Evolutionary conservation across 495 filamentous ascomycete species (phyloP).

Genomic region (Lasiosphaeria miniovina): DNA sequence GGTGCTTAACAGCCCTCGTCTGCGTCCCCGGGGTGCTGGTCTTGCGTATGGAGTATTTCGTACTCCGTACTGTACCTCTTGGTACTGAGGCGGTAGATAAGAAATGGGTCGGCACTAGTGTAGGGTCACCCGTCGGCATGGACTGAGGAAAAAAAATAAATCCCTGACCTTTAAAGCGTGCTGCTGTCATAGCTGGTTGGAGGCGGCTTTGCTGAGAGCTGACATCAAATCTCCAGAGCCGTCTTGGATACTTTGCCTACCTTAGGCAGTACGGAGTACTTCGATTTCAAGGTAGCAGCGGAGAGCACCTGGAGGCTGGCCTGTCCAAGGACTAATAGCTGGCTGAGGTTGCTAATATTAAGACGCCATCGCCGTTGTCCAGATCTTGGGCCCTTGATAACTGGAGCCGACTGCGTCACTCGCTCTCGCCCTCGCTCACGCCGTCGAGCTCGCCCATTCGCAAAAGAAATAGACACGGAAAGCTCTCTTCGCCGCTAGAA

Average conservation of each 20-base stretch:
- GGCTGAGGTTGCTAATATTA: conserved; percentile 4
- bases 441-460: conserved; percentile 9
- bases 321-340: no score
- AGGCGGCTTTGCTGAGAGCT: conserved; percentile 17
- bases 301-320: conserved; percentile 3
- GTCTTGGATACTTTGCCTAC: conserved; percentile 6
- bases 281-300: conserved; percentile 12
- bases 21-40: conserved; percentile 6
- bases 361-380: background rate
- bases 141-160: conserved; percentile 1
- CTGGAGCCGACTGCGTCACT: background rate
- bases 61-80: background rate
- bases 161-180: conserved; percentile 10
- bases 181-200: conserved; percentile 19
- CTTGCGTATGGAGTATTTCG: background rate
- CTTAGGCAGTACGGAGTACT: background rate
- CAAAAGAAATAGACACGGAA: conserved; percentile 13
- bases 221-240: conserved; percentile 19
- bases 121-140: conserved; percentile 13
- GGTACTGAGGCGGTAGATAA: conserved; percentile 14
- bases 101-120: conserved; percentile 14
- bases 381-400: background rate
- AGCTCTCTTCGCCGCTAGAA: conserved; percentile 3
- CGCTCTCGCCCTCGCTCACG: background rate
- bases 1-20: conserved; percentile 12